These are phyloP conservation scores for Candida bentonensis DNA, from an alignment of 805 yeast species.

Conservation along the genomic window DNA sequence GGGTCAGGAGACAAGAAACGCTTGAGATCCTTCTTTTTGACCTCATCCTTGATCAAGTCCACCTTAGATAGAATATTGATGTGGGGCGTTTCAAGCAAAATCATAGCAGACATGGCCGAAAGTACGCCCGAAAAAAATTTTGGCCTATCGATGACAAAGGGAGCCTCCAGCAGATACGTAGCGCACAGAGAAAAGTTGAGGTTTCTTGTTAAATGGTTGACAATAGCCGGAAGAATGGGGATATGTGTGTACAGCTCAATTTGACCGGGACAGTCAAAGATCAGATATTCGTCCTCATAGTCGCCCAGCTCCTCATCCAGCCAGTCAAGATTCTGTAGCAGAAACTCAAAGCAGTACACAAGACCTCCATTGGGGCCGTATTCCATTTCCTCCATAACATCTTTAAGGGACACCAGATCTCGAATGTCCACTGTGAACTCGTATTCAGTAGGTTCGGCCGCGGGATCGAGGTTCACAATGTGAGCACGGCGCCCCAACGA, in stretches of 20 bases:
- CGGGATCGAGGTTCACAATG: slow-evolving; percentile 90
- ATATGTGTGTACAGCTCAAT: slow-evolving; percentile 89
- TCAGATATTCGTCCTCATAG: slow-evolving; percentile 81
- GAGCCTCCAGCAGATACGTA: slow-evolving; percentile 82
- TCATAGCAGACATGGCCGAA: slow-evolving; percentile 98
- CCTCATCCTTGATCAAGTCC: slow-evolving; percentile 72
- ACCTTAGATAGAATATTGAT: slow-evolving; percentile 77
- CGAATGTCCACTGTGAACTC: slow-evolving; percentile 88
- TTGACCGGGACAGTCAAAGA: slow-evolving; percentile 96
- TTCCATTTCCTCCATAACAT: slow-evolving; percentile 89
- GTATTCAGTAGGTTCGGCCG: slow-evolving; percentile 85
- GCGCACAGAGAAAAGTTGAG: slow-evolving; percentile 85
- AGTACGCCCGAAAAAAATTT: slow-evolving; percentile 93
- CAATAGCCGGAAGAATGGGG: slow-evolving; percentile 82
- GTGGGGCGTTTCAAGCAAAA: slow-evolving; percentile 86
- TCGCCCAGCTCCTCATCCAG: slow-evolving; percentile 95
- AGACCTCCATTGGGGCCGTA: slow-evolving; percentile 94
- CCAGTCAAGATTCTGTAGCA: slow-evolving; percentile 89
- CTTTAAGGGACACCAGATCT: slow-evolving; percentile 79
- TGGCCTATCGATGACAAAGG: slow-evolving; percentile 78
- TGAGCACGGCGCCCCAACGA: slow-evolving; percentile 86
- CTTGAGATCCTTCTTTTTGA: slow-evolving; percentile 62
- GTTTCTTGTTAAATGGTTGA: slow-evolving; percentile 65
- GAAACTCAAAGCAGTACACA: slow-evolving; percentile 80
- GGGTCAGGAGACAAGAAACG: slow-evolving; percentile 89